A percentile compares a stretch with the other conserved stretches of the same genome.
Evolutionary conservation across 352 stramenopile species (phyloP).

Genomic region (Peronospora destructor): DNA sequence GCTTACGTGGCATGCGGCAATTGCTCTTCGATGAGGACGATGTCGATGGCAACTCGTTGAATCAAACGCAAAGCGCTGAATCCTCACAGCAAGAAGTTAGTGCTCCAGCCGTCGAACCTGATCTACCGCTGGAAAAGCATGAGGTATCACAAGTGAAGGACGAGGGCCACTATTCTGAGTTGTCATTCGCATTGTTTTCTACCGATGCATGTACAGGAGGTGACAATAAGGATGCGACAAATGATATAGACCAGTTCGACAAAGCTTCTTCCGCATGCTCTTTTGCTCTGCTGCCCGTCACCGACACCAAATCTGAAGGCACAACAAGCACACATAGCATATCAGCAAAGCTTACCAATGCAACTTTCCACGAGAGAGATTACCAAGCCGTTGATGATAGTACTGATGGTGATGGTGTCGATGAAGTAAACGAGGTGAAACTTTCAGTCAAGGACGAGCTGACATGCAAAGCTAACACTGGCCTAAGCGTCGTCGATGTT

Average conservation of each 20-base stretch:
- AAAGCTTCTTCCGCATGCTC: slow-evolving; percentile 18
- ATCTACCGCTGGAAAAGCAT: not conserved
- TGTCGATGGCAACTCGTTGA: not conserved
- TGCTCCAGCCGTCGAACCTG: not conserved
- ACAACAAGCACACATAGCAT: slow-evolving; percentile 1
- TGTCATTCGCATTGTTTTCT: slow-evolving; percentile 22
- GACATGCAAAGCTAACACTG: not conserved
- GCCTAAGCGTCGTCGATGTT: slow-evolving; percentile 8
- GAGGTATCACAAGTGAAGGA: not conserved
- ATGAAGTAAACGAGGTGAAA: slow-evolving; percentile 10
- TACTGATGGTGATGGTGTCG: slow-evolving; percentile 23
- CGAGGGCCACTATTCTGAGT: slow-evolving; percentile 1
- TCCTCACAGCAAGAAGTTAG: not conserved
- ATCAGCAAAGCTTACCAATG: not conserved
- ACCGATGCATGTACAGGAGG: not conserved
- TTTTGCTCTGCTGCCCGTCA: slow-evolving; percentile 22
- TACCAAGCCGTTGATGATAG: slow-evolving; percentile 13
- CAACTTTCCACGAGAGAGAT: not conserved
- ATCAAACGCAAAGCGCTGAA: slow-evolving; percentile 6
- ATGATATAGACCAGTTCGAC: slow-evolving; percentile 9
- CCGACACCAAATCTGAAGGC: not conserved
- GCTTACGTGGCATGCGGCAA: slow-evolving; percentile 30
- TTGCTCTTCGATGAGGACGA: slow-evolving; percentile 39
- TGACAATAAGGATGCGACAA: slow-evolving; percentile 1
- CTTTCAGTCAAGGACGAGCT: slow-evolving; percentile 3